phyloP scores from a whole-genome alignment of 225 moss, liverwort and hornwort species.

The Antitrichia curtipendula region DNA sequence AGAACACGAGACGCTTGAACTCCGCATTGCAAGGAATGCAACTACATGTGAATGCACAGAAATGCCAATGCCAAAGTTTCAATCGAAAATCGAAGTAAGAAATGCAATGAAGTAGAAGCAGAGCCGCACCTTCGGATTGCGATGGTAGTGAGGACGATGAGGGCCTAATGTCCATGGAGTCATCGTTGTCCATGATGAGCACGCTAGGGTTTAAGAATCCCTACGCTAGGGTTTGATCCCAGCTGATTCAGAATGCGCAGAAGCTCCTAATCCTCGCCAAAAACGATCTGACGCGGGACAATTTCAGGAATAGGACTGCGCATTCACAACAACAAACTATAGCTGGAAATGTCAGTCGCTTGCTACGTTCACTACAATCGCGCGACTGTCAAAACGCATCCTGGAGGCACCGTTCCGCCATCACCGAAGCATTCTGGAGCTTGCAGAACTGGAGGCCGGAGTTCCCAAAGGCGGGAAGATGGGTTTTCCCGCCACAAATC shows the following conservation, averaged over 20 bases:
- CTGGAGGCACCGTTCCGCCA: neutral
- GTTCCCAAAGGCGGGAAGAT: conserved; percentile 1
- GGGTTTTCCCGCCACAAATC: neutral
- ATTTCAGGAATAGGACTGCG: neutral
- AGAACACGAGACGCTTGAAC: neutral
- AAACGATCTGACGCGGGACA: neutral
- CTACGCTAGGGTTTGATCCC: conserved; percentile 1
- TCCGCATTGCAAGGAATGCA: neutral
- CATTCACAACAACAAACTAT: neutral
- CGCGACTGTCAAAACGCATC: neutral
- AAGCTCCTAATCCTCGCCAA: neutral
- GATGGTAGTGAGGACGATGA: conserved; percentile 12
- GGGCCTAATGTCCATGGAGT: neutral
- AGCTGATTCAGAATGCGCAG: neutral
- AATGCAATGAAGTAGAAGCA: neutral
- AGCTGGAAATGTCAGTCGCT: neutral
- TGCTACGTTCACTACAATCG: neutral
- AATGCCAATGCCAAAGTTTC: neutral
- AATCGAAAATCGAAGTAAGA: neutral
- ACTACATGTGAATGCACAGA: neutral
- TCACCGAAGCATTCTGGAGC: neutral
- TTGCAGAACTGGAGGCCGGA: neutral
- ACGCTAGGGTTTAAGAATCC: neutral
- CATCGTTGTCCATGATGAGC: conserved; percentile 14
- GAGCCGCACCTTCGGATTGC: conserved; percentile 13